These are phyloP conservation scores for Leptographium wingfieldii DNA, from an alignment of 2,329 filamentous ascomycete genomes.

Conservation along the genomic window DNA sequence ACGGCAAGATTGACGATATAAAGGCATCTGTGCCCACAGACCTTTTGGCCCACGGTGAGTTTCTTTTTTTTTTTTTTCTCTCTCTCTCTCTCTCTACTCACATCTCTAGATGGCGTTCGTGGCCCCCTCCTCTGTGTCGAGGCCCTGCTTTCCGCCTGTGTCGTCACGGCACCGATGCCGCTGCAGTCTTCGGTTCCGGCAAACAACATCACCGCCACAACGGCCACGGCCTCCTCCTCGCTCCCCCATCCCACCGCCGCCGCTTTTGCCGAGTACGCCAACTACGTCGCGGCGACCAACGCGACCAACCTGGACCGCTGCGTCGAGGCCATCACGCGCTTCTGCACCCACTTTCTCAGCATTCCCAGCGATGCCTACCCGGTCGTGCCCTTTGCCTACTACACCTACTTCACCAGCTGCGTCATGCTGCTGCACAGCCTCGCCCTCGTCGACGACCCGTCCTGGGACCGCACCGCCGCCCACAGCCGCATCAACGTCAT, in stretches of 20 bases:
- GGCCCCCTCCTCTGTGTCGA: slow-evolving; percentile 24
- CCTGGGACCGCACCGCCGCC: slow-evolving; percentile 24
- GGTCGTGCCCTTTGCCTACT: slow-evolving; percentile 22
- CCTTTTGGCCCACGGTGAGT: slow-evolving; percentile 13
- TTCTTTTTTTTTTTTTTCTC: background rate
- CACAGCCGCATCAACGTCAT: slow-evolving; percentile 22
- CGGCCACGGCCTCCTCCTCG: background rate
- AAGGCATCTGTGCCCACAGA: slow-evolving; percentile 14
- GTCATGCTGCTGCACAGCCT: slow-evolving; percentile 21
- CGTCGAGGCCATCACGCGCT: slow-evolving; percentile 19
- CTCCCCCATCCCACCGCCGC: background rate
- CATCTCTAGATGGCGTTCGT: slow-evolving; percentile 21
- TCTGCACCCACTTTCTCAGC: slow-evolving; percentile 21
- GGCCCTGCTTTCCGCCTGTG: slow-evolving; percentile 24
- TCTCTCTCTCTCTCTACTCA: background rate
- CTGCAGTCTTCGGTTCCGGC: background rate
- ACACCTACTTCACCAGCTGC: slow-evolving; percentile 22
- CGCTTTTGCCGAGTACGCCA: background rate
- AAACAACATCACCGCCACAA: no score
- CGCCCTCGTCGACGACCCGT: slow-evolving; percentile 22
- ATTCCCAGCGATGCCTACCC: slow-evolving; percentile 17
- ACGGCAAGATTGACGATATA: slow-evolving; percentile 15
- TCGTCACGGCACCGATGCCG: slow-evolving; percentile 7
- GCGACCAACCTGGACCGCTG: slow-evolving; percentile 9
- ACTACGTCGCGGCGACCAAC: slow-evolving; percentile 8